Conservation (phyloP, 345 rosid genomes). For the Noccaea caerulescens region DNA sequence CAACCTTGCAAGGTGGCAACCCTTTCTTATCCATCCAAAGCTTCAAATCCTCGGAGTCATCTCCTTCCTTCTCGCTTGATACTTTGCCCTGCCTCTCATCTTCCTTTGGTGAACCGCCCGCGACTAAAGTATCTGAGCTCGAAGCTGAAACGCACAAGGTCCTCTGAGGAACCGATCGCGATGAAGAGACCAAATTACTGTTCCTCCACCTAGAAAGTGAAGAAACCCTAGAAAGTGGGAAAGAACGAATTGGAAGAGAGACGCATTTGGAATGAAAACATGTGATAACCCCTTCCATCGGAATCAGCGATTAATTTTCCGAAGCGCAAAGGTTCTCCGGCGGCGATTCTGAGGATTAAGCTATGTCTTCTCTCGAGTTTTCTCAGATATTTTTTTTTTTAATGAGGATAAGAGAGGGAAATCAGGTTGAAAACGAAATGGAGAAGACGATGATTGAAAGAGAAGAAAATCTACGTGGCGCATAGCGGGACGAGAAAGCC, state of each 20-base stretch:
- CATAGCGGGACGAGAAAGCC: neutral
- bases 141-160: slow-evolving; percentile 49
- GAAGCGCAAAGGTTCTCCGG: slow-evolving; percentile 32
- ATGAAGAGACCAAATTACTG: slow-evolving; percentile 40
- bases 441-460: slow-evolving; percentile 18
- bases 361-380: neutral
- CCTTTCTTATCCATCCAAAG: slow-evolving; percentile 93
- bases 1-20: slow-evolving; percentile 82
- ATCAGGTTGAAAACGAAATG: slow-evolving; percentile 46
- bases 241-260: slow-evolving; percentile 49
- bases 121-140: slow-evolving; percentile 66
- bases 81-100: slow-evolving; percentile 45
- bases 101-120: slow-evolving; percentile 60
- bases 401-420: slow-evolving; percentile 47
- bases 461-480: slow-evolving; percentile 9
- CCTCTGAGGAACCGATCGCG: slow-evolving; percentile 43
- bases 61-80: slow-evolving; percentile 59
- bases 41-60: slow-evolving; percentile 68
- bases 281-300: slow-evolving; percentile 49
- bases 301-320: slow-evolving; percentile 18
- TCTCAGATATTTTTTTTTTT: slow-evolving; percentile 29
- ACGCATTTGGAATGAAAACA: slow-evolving; percentile 51
- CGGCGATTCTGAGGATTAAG: slow-evolving; percentile 38
- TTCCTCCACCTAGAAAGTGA: slow-evolving; percentile 40
- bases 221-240: slow-evolving; percentile 47